Evolutionary conservation across 495 filamentous ascomycete genomes (phyloP).

Genomic region (Xylaria acuta): DNA sequence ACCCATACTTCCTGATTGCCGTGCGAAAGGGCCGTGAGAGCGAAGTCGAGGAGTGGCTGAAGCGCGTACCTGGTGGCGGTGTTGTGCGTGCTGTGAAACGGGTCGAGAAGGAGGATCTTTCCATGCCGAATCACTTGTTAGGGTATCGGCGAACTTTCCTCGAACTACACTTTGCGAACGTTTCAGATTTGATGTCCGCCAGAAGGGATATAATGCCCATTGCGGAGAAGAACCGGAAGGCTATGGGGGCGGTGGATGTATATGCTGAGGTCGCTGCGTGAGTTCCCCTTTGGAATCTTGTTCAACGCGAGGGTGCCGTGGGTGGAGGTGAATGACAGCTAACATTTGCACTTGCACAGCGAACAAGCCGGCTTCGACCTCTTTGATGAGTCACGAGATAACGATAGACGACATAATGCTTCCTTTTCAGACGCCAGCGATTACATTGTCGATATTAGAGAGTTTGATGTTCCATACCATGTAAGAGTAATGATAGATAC

Average conservation of each 20-base stretch:
- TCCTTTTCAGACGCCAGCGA: conserved; percentile 89
- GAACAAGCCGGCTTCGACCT: conserved; percentile 90
- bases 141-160: conserved; percentile 89
- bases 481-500: conserved; percentile 97
- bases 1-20: conserved; percentile 94
- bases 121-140: conserved; percentile 94
- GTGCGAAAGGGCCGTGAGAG: conserved; percentile 85
- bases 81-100: conserved; percentile 77
- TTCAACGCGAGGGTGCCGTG: no score
- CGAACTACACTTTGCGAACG: conserved; percentile 85
- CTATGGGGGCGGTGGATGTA: conserved; percentile 93
- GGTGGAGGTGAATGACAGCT: conserved; percentile 27
- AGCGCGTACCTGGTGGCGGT: conserved; percentile 80
- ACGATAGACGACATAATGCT: conserved; percentile 81
- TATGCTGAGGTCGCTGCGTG: conserved; percentile 95
- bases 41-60: conserved; percentile 96
- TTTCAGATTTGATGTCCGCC: conserved; percentile 81
- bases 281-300: conserved; percentile 37
- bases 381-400: conserved; percentile 86
- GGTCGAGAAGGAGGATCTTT: conserved; percentile 90
- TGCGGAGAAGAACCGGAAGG: conserved; percentile 95
- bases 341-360: conserved; percentile 50
- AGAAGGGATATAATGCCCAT: conserved; percentile 84
- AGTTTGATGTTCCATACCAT: conserved; percentile 99
- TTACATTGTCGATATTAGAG: conserved; percentile 97